phyloP scores from a whole-genome alignment of 1,139 yeast genomes.

The Debaryomyces sp. region DNA sequence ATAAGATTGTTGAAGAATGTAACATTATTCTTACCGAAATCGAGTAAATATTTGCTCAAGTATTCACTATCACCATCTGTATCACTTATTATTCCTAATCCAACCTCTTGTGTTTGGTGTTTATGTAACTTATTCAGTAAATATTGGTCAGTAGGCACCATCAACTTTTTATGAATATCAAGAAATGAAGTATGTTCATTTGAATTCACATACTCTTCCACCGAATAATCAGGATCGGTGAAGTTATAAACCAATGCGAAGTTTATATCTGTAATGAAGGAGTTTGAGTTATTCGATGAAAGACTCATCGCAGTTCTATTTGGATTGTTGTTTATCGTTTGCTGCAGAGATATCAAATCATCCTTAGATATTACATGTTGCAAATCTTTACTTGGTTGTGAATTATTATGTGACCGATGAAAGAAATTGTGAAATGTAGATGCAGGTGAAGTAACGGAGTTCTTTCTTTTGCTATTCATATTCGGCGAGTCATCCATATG shows the following conservation, averaged over 20 bases:
- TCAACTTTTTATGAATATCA: constrained; percentile 40
- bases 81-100: constrained; percentile 25
- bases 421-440: constrained; percentile 40
- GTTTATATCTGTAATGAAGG: constrained; percentile 36
- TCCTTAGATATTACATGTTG: constrained; percentile 9
- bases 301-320: constrained; percentile 32
- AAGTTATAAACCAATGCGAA: constrained; percentile 42
- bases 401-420: constrained; percentile 29
- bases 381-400: constrained; percentile 18
- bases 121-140: constrained; percentile 29
- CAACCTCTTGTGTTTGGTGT: constrained; percentile 21
- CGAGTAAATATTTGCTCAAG: constrained; percentile 14
- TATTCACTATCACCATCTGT: constrained; percentile 13
- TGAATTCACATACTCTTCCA: constrained; percentile 24
- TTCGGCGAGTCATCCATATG: constrained; percentile 19
- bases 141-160: constrained; percentile 46
- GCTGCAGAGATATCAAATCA: constrained; percentile 17
- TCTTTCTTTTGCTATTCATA: constrained; percentile 18
- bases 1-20: constrained; percentile 28
- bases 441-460: constrained; percentile 38
- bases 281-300: constrained; percentile 47
- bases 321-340: constrained; percentile 16
- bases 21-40: constrained; percentile 22
- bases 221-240: constrained; percentile 38
- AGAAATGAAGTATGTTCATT: constrained; percentile 28